Base-by-base conservation (phyloP, 2,329 filamentous ascomycete genomes). In the Mycosphaerelloides madeirae region DNA sequence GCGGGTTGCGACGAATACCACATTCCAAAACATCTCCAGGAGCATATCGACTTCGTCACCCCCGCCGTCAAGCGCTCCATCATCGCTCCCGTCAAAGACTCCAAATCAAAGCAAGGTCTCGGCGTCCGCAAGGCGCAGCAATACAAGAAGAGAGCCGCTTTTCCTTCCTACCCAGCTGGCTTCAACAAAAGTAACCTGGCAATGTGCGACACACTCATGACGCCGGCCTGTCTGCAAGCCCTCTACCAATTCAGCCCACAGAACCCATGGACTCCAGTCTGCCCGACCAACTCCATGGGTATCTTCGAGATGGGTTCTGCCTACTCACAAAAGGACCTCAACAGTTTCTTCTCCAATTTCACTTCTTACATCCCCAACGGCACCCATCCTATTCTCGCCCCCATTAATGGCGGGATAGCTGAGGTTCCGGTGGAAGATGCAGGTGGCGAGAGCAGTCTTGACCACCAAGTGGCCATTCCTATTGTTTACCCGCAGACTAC, bases 1-100 rank as follows among this genome's bases (percentile, higher is more conserved):
- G 53, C 69, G 19, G 65, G 64, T 16, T 68, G 66, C 41, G 61
- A 67, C 44, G 57, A 67, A 54, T 71, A 63, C 52, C 59, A 51
- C 31, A 32, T 64, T 4, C 60, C 49, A 34, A 7, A 14, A 11
- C 46, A 58, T 37, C 28, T 62, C 6, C 36, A 35, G 4, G 41
- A 54, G 16, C 53, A 61, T 32, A 47, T 63, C 20, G 56, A 62
- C 40, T 56, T 46, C 25, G 41, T 53, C 12, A 52, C 50, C 28
- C 55, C 55, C 0, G 53, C 49, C 9, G 50, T 52, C n/a, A 49
- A 53, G 38, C 41, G 78, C 13, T 50, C 52, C 22, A 9, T 14
- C 52, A 55, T 38, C 46, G 51, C 18, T 41, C 14, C 33, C n/a
- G 16, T 28, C 15, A 32, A 34, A 11, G 14, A n/a, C n/a, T n/a